Base-by-base conservation (phyloP, 2,329 filamentous ascomycete species). In the Colletotrichum liriopes region DNA sequence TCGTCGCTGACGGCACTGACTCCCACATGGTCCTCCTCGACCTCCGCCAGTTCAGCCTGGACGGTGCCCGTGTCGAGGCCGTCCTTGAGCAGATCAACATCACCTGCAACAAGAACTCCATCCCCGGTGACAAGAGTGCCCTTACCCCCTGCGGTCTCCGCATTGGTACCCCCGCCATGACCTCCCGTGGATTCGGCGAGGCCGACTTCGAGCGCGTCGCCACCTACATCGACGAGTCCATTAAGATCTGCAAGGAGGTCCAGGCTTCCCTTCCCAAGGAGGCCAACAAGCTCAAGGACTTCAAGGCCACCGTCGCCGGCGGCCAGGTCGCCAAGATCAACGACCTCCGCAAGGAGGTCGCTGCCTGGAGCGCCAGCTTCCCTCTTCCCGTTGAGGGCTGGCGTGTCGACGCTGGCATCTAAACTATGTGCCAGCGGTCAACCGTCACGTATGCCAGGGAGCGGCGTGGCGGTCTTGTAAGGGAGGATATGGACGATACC, bases 261-360 rank as follows among this genome's bases (percentile, higher is more conserved):
- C 96, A 98, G 88, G 88, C 82, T 72, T 86, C 89, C 75, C 90
- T 98, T 32, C 96, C 96, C 83, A 98, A 98, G 91, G 93, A 96
- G 85, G 94, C 94, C 80, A 99, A 98, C 92, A 98, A 97, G 92
- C 94, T 97, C 84, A 98, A 98, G 92, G 96, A 99, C 89, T 98
- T 99, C 93, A 97, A 96, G 90, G 92, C 91, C 82, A 96, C 94
- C 90, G 94, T 98, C 74, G 90, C 93, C 71, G 86, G 88, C 77
- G 95, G 94, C 75, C 90, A 93, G 80, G 88, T 97, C 60, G 84
- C 90, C 73, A 93, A 95, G 87, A 96, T 99, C 85, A 92, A 93
- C 82, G 90, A 89, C 77, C 89, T 98, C 82, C 93, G 92, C 87
- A 93, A 94, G 87, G 96, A 98, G 89, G 95, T 99, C 82, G 88